Evolutionary conservation across 305 asterid species (phyloP), one percentile per base, ranked within the genome.

Genomic region (Fraxinus latifolia): DNA sequence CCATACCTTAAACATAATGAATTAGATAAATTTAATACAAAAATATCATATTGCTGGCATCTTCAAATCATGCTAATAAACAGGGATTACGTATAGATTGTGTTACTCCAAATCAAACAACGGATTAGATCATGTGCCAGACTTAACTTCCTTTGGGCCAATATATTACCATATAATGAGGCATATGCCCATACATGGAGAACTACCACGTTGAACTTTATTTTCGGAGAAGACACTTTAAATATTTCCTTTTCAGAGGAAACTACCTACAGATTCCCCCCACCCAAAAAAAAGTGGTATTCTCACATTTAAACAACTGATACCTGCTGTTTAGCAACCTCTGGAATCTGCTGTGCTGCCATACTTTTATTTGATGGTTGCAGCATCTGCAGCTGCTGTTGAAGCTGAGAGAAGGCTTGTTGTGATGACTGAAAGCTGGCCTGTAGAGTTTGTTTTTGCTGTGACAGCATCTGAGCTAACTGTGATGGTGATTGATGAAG

Each of bases 351-450:
- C 80, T 88, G 97, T 62, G 90, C 77, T 31, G 88, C 79, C 85
- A 86, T 80, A 86, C 76, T 89, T 77, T 87, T 94, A 84, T 83
- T 85, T 11, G 86, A 88, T 12, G 91, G 87, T 80, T 86, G 95
- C 76, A 83, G 78, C 84, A 88, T 93, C 85, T 92, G 98, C 85
- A 94, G 37, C 86, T 95, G 99, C 86, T 94, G 98, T 86, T 95
- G 99, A 82, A 95, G 93, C 91, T 95, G 97, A 86, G 93, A 88
- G 71, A 95, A 86, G 47, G 97, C 89, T 86, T 92, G 96, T 80
- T 91, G 97, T 8, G 98, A 95, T 34, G 98, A 93, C 81, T 95
- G 98, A 82, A 91, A 92, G 53, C 97, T 93, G 53, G 98, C 99
- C 90, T 95, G 99, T 62, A 95, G 91, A 82, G 90, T 90, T 86